These are phyloP conservation scores for Byssothecium circinans DNA, from an alignment of 2,329 filamentous ascomycete species.

Conservation along the genomic window DNA sequence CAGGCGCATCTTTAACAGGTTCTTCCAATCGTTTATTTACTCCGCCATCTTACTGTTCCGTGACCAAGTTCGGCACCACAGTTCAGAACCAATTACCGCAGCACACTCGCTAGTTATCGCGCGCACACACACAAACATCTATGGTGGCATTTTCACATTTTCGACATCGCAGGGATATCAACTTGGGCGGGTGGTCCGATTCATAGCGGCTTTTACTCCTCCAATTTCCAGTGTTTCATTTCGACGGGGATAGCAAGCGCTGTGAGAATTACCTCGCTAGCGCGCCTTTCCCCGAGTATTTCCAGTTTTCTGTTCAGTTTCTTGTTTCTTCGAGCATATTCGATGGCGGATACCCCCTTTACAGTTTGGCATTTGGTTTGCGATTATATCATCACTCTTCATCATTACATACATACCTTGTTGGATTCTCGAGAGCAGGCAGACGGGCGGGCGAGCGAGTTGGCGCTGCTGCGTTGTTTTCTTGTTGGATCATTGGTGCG, in stretches of 20 bases:
- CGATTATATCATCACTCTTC: slow-evolving; percentile 22
- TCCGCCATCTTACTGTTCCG: slow-evolving; percentile 18
- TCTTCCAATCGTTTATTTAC: slow-evolving; percentile 29
- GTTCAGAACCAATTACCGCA: slow-evolving; percentile 4
- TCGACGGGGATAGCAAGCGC: slow-evolving; percentile 14
- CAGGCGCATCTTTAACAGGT: slow-evolving; percentile 25
- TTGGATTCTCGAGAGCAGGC: slow-evolving; percentile 1
- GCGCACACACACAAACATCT: background rate
- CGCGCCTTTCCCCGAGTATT: slow-evolving; percentile 23
- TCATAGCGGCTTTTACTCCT: slow-evolving; percentile 5
- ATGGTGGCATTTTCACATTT: slow-evolving; percentile 2
- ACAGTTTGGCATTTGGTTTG: slow-evolving; percentile 35
- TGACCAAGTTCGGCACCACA: slow-evolving; percentile 6
- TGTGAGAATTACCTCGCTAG: slow-evolving; percentile 38
- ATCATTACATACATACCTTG: slow-evolving; percentile 10
- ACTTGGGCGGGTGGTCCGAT: slow-evolving; percentile 20
- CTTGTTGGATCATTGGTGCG: slow-evolving; percentile 1
- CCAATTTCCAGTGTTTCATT: slow-evolving; percentile 24
- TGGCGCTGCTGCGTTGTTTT: background rate
- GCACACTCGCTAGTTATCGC: slow-evolving; percentile 13
- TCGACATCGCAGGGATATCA: slow-evolving; percentile 7
- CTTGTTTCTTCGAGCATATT: slow-evolving; percentile 12
- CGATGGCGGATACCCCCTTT: slow-evolving; percentile 35
- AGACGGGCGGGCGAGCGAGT: no score
- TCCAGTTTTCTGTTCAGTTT: slow-evolving; percentile 23